These are phyloP conservation scores for Ganoderma leucocontextum DNA, from an alignment of 1,284 basidiomycete species.

Conservation along the genomic window DNA sequence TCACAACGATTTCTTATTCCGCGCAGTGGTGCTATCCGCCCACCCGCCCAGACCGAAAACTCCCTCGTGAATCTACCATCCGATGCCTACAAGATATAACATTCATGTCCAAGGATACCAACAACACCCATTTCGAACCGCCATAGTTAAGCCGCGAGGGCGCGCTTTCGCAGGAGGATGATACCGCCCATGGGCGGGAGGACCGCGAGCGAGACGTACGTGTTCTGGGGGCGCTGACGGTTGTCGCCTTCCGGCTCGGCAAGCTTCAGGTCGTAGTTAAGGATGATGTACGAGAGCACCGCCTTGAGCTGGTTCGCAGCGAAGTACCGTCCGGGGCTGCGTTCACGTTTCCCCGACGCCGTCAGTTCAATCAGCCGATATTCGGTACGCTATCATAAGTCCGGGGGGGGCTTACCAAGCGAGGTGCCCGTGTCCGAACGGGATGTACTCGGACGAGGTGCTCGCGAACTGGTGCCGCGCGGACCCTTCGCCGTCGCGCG, in stretches of 20 bases:
- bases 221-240: neutral
- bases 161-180: slow-evolving; percentile 3
- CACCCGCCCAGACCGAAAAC: too few relatives aligned
- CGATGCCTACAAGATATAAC: too few relatives aligned
- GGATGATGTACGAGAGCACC: slow-evolving; percentile 28
- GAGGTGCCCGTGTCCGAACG: slow-evolving; percentile 43
- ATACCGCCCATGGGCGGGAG: slow-evolving; percentile 3
- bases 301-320: slow-evolving; percentile 29
- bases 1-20: too few relatives aligned
- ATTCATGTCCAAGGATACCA: neutral
- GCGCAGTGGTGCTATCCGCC: too few relatives aligned
- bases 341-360: neutral
- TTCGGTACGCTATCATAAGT: too few relatives aligned
- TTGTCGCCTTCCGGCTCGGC: slow-evolving; percentile 3
- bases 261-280: slow-evolving; percentile 29
- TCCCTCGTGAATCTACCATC: too few relatives aligned
- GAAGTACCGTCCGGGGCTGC: slow-evolving; percentile 33
- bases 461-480: slow-evolving; percentile 36
- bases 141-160: neutral
- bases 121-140: neutral
- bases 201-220: neutral
- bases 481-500: slow-evolving; percentile 19
- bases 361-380: too few relatives aligned
- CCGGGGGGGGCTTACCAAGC: slow-evolving; percentile 40
- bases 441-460: slow-evolving; percentile 36